Evolutionary conservation across 441 rosid genomes (phyloP).

Genomic region (Corymbia calophylla): DNA sequence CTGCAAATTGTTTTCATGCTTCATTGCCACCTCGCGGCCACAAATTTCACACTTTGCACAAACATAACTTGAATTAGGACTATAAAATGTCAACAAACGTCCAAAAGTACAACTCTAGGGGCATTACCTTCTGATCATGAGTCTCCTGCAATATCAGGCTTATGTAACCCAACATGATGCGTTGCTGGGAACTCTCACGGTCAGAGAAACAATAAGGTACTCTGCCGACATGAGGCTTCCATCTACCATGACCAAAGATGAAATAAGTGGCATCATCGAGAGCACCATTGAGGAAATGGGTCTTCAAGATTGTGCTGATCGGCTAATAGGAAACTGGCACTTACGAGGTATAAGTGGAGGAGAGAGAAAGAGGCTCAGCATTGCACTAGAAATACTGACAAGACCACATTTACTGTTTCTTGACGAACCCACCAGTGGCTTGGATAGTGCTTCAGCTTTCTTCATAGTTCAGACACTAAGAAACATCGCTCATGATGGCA

Average conservation of each 20-base stretch:
- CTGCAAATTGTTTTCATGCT: not conserved
- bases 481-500: slow-evolving; percentile 74
- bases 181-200: slow-evolving; percentile 81
- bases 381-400: slow-evolving; percentile 83
- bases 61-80: not conserved
- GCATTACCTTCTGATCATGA: not conserved
- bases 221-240: slow-evolving; percentile 86
- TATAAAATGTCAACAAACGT: not conserved
- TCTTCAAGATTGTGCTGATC: slow-evolving; percentile 81
- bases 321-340: slow-evolving; percentile 82
- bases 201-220: slow-evolving; percentile 75
- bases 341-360: slow-evolving; percentile 92
- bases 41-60: not conserved
- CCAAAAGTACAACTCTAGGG: not conserved
- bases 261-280: slow-evolving; percentile 52
- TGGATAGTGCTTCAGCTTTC: slow-evolving; percentile 97
- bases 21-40: not conserved
- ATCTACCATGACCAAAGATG: slow-evolving; percentile 42
- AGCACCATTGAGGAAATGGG: slow-evolving; percentile 80
- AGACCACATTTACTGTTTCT: slow-evolving; percentile 71
- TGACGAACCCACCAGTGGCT: slow-evolving; percentile 95
- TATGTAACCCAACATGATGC: slow-evolving; percentile 91
- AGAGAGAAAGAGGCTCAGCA: slow-evolving; percentile 78
- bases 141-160: slow-evolving; percentile 39
- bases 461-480: slow-evolving; percentile 75